These are phyloP conservation scores for Debaryomycetaceae sp. DNA, from an alignment of 1,139 yeast species.

Conservation along the genomic window DNA sequence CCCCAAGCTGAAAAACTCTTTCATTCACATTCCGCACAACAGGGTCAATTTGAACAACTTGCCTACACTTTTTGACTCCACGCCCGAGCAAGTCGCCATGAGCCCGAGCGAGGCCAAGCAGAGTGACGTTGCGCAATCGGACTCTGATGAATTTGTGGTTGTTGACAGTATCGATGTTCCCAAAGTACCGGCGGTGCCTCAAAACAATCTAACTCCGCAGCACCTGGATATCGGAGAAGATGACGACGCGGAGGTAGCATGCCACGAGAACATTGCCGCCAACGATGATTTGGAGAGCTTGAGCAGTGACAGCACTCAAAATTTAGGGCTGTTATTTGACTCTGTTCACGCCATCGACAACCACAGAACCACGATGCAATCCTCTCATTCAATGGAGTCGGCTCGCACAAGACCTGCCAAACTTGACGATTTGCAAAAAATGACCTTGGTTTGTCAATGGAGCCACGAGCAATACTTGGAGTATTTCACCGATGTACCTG, in stretches of 20 bases:
- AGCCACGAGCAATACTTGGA: conserved; percentile 39
- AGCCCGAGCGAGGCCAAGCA: no score
- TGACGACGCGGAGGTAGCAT: conserved; percentile 6
- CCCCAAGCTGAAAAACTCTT: no score
- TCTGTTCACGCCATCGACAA: conserved; percentile 14
- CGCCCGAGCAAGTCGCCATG: no score
- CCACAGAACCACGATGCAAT: background rate
- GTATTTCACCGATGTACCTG: conserved; percentile 42
- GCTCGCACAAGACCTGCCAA: background rate
- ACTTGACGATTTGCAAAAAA: conserved; percentile 20
- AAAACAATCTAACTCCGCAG: conserved; percentile 3
- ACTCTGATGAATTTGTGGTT: conserved; percentile 8
- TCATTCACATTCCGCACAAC: conserved; percentile 38
- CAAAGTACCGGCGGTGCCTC: conserved; percentile 1
- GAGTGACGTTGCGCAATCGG: no score
- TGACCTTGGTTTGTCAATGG: conserved; percentile 76
- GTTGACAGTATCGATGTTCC: conserved; percentile 6
- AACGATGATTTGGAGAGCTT: background rate
- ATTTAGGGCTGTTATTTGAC: conserved; percentile 25
- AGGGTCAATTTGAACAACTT: conserved; percentile 25
- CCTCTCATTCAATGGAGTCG: background rate
- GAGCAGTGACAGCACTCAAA: conserved; percentile 5
- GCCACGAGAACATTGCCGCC: background rate
- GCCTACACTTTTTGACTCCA: conserved; percentile 23
- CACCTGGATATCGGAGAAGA: conserved; percentile 8